Evolutionary conservation across 257 asterid genomes (phyloP).

Genomic region (Leonotis leonurus): DNA sequence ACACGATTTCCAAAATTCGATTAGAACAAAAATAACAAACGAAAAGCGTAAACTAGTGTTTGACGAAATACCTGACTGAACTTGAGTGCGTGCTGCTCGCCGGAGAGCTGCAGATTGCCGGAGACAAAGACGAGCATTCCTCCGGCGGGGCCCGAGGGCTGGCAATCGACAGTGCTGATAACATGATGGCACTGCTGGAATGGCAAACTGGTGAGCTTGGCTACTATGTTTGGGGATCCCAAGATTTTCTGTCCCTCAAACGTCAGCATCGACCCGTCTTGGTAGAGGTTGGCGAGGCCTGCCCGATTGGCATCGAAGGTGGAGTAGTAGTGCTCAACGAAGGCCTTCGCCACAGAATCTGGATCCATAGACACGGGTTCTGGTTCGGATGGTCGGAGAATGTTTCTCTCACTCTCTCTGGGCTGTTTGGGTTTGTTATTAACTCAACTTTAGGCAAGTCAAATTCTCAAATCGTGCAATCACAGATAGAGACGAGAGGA

Average conservation of each 20-base stretch:
- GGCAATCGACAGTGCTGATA: conserved; percentile 47
- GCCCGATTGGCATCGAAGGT: conserved; percentile 50
- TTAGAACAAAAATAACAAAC: neutral
- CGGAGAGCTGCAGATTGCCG: conserved; percentile 49
- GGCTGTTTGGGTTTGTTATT: neutral
- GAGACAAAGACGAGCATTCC: conserved; percentile 57
- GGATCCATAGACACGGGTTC: conserved; percentile 38
- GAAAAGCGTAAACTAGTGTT: neutral
- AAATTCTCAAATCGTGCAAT: neutral
- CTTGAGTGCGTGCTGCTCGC: conserved; percentile 60
- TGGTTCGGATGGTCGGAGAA: conserved; percentile 19
- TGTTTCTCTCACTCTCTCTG: neutral
- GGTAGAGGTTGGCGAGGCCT: conserved; percentile 45
- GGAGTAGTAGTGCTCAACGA: conserved; percentile 62
- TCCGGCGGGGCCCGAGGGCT: conserved; percentile 56
- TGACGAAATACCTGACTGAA: conserved; percentile 45
- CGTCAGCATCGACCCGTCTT: conserved; percentile 50
- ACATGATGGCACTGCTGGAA: conserved; percentile 59
- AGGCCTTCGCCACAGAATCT: conserved; percentile 53
- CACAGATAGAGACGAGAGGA: neutral
- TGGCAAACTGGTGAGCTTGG: conserved; percentile 46
- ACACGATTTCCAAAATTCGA: neutral
- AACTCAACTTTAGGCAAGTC: conserved; percentile 12
- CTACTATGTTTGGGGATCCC: conserved; percentile 46
- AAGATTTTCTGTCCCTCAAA: conserved; percentile 55